Evolutionary conservation across 352 stramenopile genomes (phyloP).

Genomic region (Globisporangium nodosum): DNA sequence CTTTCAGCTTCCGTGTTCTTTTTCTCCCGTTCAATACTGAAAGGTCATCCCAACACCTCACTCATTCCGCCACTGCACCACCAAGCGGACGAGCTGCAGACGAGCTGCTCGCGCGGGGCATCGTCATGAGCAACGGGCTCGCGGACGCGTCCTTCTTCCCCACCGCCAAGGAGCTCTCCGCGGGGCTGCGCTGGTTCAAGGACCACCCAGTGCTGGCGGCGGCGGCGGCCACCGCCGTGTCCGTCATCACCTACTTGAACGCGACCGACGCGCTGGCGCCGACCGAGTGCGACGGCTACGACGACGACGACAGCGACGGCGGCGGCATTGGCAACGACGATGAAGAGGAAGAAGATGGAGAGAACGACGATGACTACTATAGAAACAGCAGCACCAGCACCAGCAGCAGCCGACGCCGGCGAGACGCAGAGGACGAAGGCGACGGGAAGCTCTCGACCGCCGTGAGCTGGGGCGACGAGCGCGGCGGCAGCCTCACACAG

Average conservation of each 20-base stretch:
- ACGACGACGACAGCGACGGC: slow-evolving; percentile 6
- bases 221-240: slow-evolving; percentile 73
- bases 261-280: slow-evolving; percentile 27
- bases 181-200: slow-evolving; percentile 80
- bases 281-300: slow-evolving; percentile 8
- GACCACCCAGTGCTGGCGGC: slow-evolving; percentile 79
- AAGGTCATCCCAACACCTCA: no score
- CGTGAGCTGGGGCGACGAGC: slow-evolving; percentile 82
- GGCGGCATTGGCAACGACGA: not conserved
- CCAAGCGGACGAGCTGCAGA: no score
- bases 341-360: not conserved
- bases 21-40: no score
- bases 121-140: slow-evolving; percentile 31
- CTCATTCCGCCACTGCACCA: no score
- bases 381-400: slow-evolving; percentile 13
- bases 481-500: slow-evolving; percentile 69
- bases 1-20: not conserved
- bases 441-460: slow-evolving; percentile 44
- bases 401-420: slow-evolving; percentile 1
- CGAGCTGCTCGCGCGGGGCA: no score
- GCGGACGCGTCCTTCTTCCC: slow-evolving; percentile 75
- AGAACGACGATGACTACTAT: not conserved
- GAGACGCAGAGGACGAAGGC: slow-evolving; percentile 6
- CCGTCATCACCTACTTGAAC: slow-evolving; percentile 80
- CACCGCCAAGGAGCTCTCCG: slow-evolving; percentile 78